These are phyloP conservation scores for Tricholoma hemisulphureum DNA, from an alignment of 768 basidiomycete species.

Conservation along the genomic window DNA sequence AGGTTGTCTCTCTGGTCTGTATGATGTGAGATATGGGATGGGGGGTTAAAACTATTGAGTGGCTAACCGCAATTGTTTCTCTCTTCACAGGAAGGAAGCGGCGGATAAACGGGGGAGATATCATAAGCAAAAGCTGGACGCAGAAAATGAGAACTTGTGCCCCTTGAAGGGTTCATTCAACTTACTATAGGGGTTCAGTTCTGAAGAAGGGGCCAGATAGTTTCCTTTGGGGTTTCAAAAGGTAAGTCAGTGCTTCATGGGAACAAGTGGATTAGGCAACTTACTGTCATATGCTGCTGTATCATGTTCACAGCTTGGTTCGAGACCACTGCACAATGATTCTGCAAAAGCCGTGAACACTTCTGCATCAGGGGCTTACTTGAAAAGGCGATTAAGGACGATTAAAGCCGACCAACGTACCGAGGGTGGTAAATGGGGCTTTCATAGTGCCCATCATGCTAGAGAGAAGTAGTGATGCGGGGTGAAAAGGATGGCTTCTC, in stretches of 20 bases:
- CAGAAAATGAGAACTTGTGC: not conserved
- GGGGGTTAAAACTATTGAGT: not conserved
- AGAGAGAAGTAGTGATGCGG: not conserved
- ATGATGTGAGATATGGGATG: not conserved
- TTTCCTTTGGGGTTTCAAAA: not conserved
- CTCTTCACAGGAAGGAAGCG: not conserved
- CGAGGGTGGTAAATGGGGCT: not conserved
- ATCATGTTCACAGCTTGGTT: not conserved
- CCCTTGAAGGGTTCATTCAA: not conserved
- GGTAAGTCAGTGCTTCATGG: not conserved
- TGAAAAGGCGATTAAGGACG: not conserved
- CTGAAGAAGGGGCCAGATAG: not conserved
- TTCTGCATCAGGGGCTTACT: not conserved
- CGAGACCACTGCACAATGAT: not conserved
- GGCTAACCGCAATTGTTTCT: not conserved
- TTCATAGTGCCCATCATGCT: not conserved
- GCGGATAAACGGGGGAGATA: not conserved
- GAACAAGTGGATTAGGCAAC: not conserved
- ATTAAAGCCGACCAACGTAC: not conserved
- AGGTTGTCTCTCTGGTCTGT: not conserved
- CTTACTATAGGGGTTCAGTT: not conserved
- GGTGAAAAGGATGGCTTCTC: not conserved
- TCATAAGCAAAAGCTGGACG: not conserved
- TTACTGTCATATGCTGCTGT: not conserved
- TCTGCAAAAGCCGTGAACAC: not conserved